phyloP scores from a whole-genome alignment of 2,329 filamentous ascomycete genomes.

The Erysiphe pulchra region DNA sequence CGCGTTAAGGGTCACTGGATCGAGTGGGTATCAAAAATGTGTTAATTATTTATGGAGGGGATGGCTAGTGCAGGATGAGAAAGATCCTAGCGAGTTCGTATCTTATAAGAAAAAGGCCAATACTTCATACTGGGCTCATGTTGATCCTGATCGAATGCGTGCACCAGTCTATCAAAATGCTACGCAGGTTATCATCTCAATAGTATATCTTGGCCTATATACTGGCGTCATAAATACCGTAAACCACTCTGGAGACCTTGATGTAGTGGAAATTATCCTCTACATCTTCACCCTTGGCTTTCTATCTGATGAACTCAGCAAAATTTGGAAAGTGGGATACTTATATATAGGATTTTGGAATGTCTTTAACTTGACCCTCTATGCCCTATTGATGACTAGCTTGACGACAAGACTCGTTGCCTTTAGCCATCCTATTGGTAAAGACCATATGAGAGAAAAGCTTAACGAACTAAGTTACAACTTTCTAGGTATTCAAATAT shows the following conservation, averaged over 20 bases:
- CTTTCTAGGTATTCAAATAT: slow-evolving; percentile 27
- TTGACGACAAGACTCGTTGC: slow-evolving; percentile 60
- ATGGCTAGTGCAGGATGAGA: slow-evolving; percentile 89
- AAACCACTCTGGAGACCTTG: slow-evolving; percentile 61
- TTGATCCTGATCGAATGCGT: slow-evolving; percentile 86
- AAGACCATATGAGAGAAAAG: slow-evolving; percentile 21
- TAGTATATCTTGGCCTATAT: slow-evolving; percentile 65
- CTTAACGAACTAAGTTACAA: slow-evolving; percentile 78
- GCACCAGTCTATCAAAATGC: slow-evolving; percentile 81
- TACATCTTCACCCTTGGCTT: slow-evolving; percentile 86
- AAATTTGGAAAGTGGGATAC: slow-evolving; percentile 82
- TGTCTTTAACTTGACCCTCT: slow-evolving; percentile 69
- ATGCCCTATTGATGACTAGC: slow-evolving; percentile 51
- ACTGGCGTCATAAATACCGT: slow-evolving; percentile 86
- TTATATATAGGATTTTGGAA: slow-evolving; percentile 95
- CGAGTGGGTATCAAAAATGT: slow-evolving; percentile 79
- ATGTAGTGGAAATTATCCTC: slow-evolving; percentile 57
- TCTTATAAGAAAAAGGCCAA: slow-evolving; percentile 67
- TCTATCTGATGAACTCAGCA: slow-evolving; percentile 63
- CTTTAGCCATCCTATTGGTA: slow-evolving; percentile 29
- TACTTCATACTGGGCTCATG: slow-evolving; percentile 50
- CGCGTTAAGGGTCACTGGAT: slow-evolving; percentile 66
- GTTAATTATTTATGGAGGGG: slow-evolving; percentile 81
- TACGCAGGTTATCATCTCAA: slow-evolving; percentile 59
- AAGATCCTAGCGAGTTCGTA: slow-evolving; percentile 71